These are phyloP conservation scores for Euphrasia arctica DNA, from an alignment of 305 asterid species.

Conservation along the genomic window DNA sequence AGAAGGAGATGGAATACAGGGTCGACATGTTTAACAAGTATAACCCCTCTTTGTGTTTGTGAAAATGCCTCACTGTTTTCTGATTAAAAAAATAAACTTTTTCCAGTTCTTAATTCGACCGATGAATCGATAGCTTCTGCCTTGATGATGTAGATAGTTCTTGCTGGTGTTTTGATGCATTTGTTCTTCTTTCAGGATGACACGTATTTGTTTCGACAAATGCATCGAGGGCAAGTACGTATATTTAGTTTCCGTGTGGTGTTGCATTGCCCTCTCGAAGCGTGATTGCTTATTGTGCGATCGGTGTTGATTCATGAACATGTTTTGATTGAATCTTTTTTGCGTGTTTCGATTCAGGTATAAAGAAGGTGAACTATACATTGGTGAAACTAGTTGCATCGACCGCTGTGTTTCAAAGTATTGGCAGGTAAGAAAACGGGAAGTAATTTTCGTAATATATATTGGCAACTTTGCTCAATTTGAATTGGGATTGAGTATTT, in stretches of 20 bases:
- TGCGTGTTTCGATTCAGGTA: constrained; percentile 40
- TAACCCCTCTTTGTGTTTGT: constrained; percentile 23
- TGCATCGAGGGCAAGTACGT: constrained; percentile 77
- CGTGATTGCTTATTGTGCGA: constrained; percentile 1
- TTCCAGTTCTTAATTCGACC: background rate
- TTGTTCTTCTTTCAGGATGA: constrained; percentile 54
- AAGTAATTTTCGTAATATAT: too few relatives aligned
- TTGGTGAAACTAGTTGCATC: constrained; percentile 91
- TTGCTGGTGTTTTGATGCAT: constrained; percentile 11
- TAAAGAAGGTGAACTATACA: constrained; percentile 85
- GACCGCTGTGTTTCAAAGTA: constrained; percentile 87
- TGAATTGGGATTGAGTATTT: too few relatives aligned
- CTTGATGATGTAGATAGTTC: background rate
- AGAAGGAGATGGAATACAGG: constrained; percentile 88
- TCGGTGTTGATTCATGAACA: background rate
- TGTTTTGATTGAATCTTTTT: background rate
- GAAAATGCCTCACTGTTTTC: constrained; percentile 5
- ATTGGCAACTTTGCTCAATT: too few relatives aligned
- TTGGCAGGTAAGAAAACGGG: constrained; percentile 59
- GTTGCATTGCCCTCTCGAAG: constrained; percentile 1
- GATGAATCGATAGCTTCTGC: background rate
- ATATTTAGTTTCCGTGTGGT: background rate
- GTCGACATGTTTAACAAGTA: constrained; percentile 90
- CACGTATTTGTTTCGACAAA: constrained; percentile 75
- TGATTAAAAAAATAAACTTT: background rate